Base-by-base conservation (phyloP, 2,329 filamentous ascomycete species). In the Neopestalotiopsis clavispora region DNA sequence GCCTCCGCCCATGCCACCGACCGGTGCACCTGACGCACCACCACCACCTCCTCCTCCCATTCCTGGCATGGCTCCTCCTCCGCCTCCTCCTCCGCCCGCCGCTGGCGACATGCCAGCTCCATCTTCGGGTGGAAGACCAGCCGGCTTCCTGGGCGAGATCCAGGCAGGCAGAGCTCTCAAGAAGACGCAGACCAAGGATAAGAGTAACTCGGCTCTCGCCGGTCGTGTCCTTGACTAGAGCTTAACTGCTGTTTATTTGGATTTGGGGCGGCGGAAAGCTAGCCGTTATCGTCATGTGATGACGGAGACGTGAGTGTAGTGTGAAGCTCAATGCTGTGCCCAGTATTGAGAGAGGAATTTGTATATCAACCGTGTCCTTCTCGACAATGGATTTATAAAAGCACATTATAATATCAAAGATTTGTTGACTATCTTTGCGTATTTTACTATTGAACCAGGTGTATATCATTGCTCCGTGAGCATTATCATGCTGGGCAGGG, bases 171-270 rank as follows among this genome's bases (percentile, higher is more conserved):
- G 81, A 80, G 81, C 90, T 2, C 83, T 99, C 77, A 94, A 87
- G 85, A 98, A 98, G 86, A 94, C 94, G 30, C 84, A 91, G 79
- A 98, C 96, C 1, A 95, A 94, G 80, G 96, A 99, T 80, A 91
- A 91, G 80, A 98, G 95, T 80, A 81, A 75, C 62, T 87, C 93
- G 65, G 80, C 90, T 66, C 85, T 91, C 69, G 92, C 94, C 28
- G 95, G 95, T n/a, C 89, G 90, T 70, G 95, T 98, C 69, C 80
- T 90, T 79, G 84, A 83, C 71, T 89, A 82, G 67, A 68, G 17
- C n/a, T 17, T n/a, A 6, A 6, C 9, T 52, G 9, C 45, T 52
- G 45, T 20, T 52, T 14, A n/a, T 52, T 9, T 52, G 45, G 45
- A 23, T 6, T 20, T n/a, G 6, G 45, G 9, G 45, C 9, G 45